phyloP scores from a whole-genome alignment of 1,284 basidiomycete species.

The Apiotrichum sp. region DNA sequence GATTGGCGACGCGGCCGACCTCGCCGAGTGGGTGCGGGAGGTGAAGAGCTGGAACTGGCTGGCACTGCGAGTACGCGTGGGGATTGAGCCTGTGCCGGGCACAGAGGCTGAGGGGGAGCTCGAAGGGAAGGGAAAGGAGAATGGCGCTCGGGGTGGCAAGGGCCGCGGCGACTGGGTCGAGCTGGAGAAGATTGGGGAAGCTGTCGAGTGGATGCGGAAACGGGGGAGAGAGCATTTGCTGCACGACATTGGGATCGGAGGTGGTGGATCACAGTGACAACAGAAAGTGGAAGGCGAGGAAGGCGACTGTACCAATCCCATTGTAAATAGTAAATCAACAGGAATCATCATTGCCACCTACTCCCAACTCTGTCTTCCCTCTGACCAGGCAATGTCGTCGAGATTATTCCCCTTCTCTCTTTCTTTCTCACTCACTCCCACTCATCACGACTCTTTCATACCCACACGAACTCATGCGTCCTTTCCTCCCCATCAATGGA shows the following conservation, averaged over 20 bases:
- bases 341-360: no score
- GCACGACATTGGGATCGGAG: conserved; percentile 61
- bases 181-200: conserved; percentile 63
- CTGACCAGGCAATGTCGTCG: no score
- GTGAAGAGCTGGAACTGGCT: conserved; percentile 73
- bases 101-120: conserved; percentile 10
- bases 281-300: no score
- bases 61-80: conserved; percentile 59
- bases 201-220: conserved; percentile 59
- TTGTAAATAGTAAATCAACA: no score
- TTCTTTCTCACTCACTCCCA: background rate
- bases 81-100: conserved; percentile 19
- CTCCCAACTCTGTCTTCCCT: no score
- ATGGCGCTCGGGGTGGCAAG: conserved; percentile 32
- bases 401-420: background rate
- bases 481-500: background rate
- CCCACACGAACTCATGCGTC: no score
- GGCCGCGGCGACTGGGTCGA: conserved; percentile 49
- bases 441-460: no score
- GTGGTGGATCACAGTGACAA: background rate
- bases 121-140: conserved; percentile 18
- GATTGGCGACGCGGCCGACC: conserved; percentile 52
- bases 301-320: no score
- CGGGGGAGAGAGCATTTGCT: conserved; percentile 54
- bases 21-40: conserved; percentile 61